Evolutionary conservation across 345 rosid genomes (phyloP).

Genomic region (Mallotus nudiflorus): DNA sequence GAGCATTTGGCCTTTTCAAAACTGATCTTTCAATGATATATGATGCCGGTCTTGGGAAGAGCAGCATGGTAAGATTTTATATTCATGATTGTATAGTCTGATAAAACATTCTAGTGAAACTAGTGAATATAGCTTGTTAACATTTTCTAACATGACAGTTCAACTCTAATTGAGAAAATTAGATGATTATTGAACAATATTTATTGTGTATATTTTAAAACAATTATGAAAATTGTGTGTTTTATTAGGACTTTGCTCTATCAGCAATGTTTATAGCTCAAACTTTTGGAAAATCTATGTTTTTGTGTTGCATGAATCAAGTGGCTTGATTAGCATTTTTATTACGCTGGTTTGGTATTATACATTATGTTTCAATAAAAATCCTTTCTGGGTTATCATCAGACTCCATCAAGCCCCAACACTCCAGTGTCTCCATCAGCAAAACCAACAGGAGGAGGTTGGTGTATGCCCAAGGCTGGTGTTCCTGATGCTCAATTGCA

Average conservation of each 20-base stretch:
- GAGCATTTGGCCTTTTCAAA: constrained; percentile 76
- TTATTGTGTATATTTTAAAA: too few relatives aligned
- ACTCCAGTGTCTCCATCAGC: constrained; percentile 21
- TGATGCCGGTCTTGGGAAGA: constrained; percentile 69
- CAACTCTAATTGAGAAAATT: too few relatives aligned
- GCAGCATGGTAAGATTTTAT: constrained; percentile 53
- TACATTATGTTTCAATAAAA: too few relatives aligned
- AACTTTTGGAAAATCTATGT: too few relatives aligned
- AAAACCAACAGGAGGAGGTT: constrained; percentile 15
- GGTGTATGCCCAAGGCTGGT: constrained; percentile 69
- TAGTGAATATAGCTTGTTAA: not conserved
- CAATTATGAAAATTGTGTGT: too few relatives aligned
- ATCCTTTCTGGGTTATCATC: not conserved
- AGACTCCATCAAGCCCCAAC: constrained; percentile 19
- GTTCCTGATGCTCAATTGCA: constrained; percentile 60
- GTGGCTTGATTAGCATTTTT: too few relatives aligned
- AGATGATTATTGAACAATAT: too few relatives aligned
- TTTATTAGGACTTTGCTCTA: too few relatives aligned
- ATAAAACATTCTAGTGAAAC: not conserved
- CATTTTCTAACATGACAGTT: too few relatives aligned
- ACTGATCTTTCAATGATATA: constrained; percentile 69
- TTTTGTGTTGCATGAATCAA: too few relatives aligned
- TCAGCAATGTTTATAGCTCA: too few relatives aligned
- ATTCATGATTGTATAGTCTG: not conserved
- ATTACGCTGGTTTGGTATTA: too few relatives aligned